Evolutionary conservation across 2,329 filamentous ascomycete genomes (phyloP).

Genomic region (Phaeosphaeriaceae sp.): DNA sequence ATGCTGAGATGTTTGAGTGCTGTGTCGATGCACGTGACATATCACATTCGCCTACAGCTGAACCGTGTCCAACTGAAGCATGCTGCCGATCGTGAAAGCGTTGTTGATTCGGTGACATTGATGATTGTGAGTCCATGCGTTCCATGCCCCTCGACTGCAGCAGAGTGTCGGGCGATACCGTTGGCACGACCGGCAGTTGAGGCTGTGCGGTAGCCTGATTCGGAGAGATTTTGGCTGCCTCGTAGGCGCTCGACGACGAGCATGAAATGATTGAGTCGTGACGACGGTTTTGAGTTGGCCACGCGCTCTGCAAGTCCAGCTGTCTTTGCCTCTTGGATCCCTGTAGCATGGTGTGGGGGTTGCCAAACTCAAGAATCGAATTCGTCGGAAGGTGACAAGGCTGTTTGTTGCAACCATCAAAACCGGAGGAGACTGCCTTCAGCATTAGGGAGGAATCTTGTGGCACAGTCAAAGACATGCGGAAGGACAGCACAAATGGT

Average conservation of each 20-base stretch:
- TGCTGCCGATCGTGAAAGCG: not conserved
- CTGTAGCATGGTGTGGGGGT: conserved; percentile 2
- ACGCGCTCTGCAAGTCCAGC: conserved; percentile 14
- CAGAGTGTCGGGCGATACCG: conserved; percentile 3
- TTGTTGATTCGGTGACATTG: conserved; percentile 8
- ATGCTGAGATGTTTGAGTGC: conserved; percentile 4
- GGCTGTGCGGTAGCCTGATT: conserved; percentile 27
- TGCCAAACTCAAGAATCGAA: not conserved
- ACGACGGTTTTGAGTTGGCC: conserved; percentile 7
- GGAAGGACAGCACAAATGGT: not conserved
- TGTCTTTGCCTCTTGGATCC: conserved; percentile 10
- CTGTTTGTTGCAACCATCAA: not conserved
- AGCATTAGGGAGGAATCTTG: not conserved
- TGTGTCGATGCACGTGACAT: conserved; percentile 15
- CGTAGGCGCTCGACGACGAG: conserved; percentile 12
- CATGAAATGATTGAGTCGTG: conserved; percentile 19
- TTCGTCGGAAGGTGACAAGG: not conserved
- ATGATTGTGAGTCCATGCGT: conserved; percentile 20
- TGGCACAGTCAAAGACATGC: not conserved
- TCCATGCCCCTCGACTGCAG: conserved; percentile 15
- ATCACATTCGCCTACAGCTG: not conserved
- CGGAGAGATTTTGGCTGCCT: conserved; percentile 2
- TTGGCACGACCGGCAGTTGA: conserved; percentile 10
- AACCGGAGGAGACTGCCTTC: not conserved
- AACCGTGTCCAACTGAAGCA: conserved; percentile 3